phyloP scores from a whole-genome alignment of 257 asterid genomes.

The Ehretia macrophylla region DNA sequence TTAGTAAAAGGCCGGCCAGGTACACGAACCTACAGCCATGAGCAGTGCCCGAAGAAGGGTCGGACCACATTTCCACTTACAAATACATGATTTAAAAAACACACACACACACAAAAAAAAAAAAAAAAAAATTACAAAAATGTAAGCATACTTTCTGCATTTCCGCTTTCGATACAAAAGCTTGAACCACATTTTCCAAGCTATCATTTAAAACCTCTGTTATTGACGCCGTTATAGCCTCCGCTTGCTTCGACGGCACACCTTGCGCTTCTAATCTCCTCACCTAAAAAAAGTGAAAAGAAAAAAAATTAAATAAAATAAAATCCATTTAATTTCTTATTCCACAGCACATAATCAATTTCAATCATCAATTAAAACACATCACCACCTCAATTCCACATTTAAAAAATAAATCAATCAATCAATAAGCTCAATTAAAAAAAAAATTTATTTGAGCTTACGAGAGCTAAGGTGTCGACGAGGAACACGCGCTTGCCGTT shows the following conservation, averaged over 20 bases:
- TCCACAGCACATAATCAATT: too few relatives aligned
- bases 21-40: too few relatives aligned
- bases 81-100: too few relatives aligned
- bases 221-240: constrained; percentile 75
- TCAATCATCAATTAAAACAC: constrained; percentile 1
- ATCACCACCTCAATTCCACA: constrained; percentile 2
- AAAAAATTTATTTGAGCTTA: constrained; percentile 18
- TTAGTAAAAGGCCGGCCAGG: too few relatives aligned
- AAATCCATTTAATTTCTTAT: neutral
- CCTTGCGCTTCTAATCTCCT: constrained; percentile 83
- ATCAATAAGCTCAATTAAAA: neutral
- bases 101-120: too few relatives aligned
- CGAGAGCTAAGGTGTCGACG: constrained; percentile 91
- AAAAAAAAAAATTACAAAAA: neutral
- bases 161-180: constrained; percentile 73
- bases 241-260: constrained; percentile 79
- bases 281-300: constrained; percentile 39
- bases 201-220: constrained; percentile 70
- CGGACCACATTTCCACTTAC: too few relatives aligned
- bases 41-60: too few relatives aligned
- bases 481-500: constrained; percentile 62
- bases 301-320: neutral
- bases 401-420: neutral
- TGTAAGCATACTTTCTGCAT: constrained; percentile 54
- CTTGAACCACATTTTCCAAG: constrained; percentile 65